phyloP scores from a whole-genome alignment of 2,329 filamentous ascomycete species.

The Neofusicoccum ribis region DNA sequence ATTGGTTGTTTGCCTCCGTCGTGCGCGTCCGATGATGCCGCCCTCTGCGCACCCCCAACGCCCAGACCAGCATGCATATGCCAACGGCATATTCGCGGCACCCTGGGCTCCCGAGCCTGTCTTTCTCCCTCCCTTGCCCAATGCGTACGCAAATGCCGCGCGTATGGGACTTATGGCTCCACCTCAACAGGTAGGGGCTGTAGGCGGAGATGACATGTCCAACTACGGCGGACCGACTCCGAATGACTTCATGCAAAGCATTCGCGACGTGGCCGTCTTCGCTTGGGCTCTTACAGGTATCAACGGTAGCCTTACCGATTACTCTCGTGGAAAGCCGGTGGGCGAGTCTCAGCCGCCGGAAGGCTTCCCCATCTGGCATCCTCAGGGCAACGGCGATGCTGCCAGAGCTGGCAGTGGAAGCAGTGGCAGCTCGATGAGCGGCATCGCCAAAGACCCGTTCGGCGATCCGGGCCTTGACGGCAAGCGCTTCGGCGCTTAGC shows the following conservation, averaged over 20 bases:
- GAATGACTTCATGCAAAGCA: conserved; percentile 72
- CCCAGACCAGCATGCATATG: conserved; percentile 41
- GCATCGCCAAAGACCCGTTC: conserved; percentile 29
- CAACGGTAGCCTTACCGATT: conserved; percentile 70
- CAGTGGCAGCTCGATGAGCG: conserved; percentile 12
- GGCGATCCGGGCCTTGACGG: conserved; percentile 35
- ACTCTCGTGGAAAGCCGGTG: conserved; percentile 60
- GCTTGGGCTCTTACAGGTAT: conserved; percentile 81
- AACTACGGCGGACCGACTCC: conserved; percentile 52
- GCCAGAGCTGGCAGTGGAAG: conserved; percentile 9
- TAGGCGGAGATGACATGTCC: not conserved
- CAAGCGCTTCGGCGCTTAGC: conserved; percentile 8
- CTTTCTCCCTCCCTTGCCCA: conserved; percentile 39
- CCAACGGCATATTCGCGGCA: conserved; percentile 71
- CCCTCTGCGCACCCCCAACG: conserved; percentile 50
- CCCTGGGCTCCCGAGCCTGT: conserved; percentile 75
- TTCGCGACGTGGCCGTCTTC: conserved; percentile 84
- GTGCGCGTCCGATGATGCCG: conserved; percentile 70
- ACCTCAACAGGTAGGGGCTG: conserved; percentile 31
- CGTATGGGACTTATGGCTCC: conserved; percentile 10
- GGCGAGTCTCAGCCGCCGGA: conserved; percentile 65
- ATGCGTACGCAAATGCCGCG: conserved; percentile 19
- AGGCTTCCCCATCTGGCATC: conserved; percentile 61
- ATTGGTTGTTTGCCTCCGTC: conserved; percentile 76
- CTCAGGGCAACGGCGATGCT: not conserved